A percentile compares a stretch with the other conserved stretches of the same genome.
Conservation (phyloP, 805 yeast genomes). For the Nakazawaea pomicola region DNA sequence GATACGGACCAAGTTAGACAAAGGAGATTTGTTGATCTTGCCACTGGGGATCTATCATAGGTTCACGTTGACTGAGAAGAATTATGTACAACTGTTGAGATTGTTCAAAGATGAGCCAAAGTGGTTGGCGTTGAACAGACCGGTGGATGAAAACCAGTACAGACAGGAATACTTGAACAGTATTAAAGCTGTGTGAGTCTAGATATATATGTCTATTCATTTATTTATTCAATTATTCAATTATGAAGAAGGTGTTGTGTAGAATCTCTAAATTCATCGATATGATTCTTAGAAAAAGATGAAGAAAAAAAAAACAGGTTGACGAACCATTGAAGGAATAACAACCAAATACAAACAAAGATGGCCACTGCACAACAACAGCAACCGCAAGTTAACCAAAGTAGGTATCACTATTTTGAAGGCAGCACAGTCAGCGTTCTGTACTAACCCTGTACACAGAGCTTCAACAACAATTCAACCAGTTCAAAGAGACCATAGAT, state of each 20-base stretch:
- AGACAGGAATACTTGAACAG: slow-evolving; percentile 41
- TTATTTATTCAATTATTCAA: not conserved
- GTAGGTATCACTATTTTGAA: too few species aligned
- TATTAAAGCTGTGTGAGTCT: slow-evolving; percentile 13
- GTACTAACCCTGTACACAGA: too few species aligned
- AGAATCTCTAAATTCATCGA: too few species aligned
- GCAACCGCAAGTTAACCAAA: slow-evolving; percentile 12
- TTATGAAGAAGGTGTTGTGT: too few species aligned
- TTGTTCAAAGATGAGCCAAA: slow-evolving; percentile 93
- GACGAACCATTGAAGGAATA: too few species aligned
- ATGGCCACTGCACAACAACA: too few species aligned
- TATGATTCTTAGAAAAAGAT: too few species aligned
- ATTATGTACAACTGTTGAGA: slow-evolving; percentile 72
- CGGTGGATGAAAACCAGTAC: slow-evolving; percentile 43
- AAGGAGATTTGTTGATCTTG: slow-evolving; percentile 63
- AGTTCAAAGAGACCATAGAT: slow-evolving; percentile 44
- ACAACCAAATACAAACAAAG: not conserved
- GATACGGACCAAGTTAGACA: slow-evolving; percentile 66
- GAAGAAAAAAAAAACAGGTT: not conserved
- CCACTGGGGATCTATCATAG: slow-evolving; percentile 97
- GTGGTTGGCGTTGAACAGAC: slow-evolving; percentile 85
- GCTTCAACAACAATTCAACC: slow-evolving; percentile 46
- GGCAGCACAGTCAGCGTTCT: too few species aligned
- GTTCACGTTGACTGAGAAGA: slow-evolving; percentile 65
- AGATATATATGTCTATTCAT: too few species aligned